A percentile compares a stretch with the other conserved stretches of the same genome.
Conservation (phyloP, 1,284 basidiomycete species). For the Anthracocystis walkeri region DNA sequence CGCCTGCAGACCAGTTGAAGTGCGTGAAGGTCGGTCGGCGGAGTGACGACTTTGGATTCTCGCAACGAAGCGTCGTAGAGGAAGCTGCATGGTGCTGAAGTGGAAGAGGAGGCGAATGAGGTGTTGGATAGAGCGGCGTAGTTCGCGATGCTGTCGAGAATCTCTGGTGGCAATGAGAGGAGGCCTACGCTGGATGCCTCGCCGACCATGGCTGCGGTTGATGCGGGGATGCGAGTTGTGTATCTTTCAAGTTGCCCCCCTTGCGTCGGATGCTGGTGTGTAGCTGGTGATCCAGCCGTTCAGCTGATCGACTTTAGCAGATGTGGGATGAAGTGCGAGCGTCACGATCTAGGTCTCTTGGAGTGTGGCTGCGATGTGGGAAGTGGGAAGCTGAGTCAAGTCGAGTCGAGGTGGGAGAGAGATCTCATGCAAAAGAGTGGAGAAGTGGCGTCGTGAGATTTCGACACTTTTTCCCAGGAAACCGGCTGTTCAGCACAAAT, state of each 20-base stretch:
- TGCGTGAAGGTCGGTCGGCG: constrained; percentile 50
- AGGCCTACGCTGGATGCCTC: constrained; percentile 23
- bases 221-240: no score
- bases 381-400: neutral
- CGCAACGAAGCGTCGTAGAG: constrained; percentile 36
- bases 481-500: no score
- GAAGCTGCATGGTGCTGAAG: constrained; percentile 34
- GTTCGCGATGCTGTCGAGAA: constrained; percentile 57
- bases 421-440: no score
- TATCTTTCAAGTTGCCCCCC: no score
- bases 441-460: no score
- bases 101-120: constrained; percentile 26
- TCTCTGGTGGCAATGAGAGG: constrained; percentile 53
- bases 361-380: no score
- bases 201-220: constrained; percentile 18
- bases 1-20: constrained; percentile 55
- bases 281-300: neutral
- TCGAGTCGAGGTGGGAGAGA: no score
- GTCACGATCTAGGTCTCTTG: neutral
- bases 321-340: neutral
- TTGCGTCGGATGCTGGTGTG: neutral
- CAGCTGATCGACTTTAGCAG: neutral
- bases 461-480: no score
- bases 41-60: constrained; percentile 36
- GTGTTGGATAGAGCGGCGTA: constrained; percentile 40